Percentiles rank a stretch among this genome's conserved stretches.
phyloP scores from a whole-genome alignment of 2,329 filamentous ascomycete species.

The Fusarium heterosporum region DNA sequence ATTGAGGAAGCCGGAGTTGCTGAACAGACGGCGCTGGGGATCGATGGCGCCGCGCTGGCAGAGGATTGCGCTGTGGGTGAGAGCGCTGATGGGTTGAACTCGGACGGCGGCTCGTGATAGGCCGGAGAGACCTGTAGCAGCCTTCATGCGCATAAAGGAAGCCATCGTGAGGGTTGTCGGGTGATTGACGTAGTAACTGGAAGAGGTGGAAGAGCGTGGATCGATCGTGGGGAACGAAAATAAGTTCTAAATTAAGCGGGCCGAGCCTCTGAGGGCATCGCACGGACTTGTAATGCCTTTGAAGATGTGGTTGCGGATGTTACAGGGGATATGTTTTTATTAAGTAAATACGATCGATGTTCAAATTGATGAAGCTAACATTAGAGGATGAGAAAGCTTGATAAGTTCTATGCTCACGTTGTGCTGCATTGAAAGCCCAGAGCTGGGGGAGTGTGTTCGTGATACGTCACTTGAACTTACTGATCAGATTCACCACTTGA shows the following conservation, averaged over 20 bases:
- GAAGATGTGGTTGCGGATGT: not conserved
- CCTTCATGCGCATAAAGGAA: slow-evolving; percentile 41
- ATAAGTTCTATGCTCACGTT: not conserved
- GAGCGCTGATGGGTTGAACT: slow-evolving; percentile 21
- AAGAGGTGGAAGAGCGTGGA: not conserved
- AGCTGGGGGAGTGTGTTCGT: not conserved
- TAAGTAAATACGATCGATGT: not conserved
- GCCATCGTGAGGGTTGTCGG: slow-evolving; percentile 35
- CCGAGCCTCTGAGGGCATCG: slow-evolving; percentile 34
- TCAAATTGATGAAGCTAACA: not conserved
- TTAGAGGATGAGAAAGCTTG: not conserved
- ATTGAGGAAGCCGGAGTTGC: slow-evolving; percentile 33
- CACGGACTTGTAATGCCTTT: slow-evolving; percentile 36
- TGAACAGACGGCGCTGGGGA: slow-evolving; percentile 42
- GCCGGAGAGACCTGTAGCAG: slow-evolving; percentile 35
- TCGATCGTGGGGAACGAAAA: slow-evolving; percentile 26
- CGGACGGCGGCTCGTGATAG: slow-evolving; percentile 35
- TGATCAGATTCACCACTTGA: not conserved
- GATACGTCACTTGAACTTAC: slow-evolving; percentile 10
- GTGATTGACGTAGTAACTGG: slow-evolving; percentile 4
- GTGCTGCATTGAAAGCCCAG: not conserved
- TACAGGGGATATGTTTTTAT: not conserved
- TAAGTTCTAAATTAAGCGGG: slow-evolving; percentile 40
- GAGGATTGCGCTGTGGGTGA: slow-evolving; percentile 40
- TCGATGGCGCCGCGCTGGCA: slow-evolving; percentile 40